Conservation (phyloP, 1,284 basidiomycete genomes). For the Papiliotrema nemorosa region DNA sequence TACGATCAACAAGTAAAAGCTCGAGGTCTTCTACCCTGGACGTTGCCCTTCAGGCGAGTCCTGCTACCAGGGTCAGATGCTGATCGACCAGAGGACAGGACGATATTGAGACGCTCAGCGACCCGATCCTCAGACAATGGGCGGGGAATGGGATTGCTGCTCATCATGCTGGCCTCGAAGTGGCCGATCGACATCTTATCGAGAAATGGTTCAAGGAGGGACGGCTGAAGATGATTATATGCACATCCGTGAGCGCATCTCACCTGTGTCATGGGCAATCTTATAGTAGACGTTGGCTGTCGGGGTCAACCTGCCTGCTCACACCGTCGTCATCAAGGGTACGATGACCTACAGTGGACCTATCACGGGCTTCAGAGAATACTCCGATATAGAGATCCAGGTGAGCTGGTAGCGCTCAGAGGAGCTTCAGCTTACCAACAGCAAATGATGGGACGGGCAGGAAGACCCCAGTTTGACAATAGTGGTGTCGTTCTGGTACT, state of each 20-base stretch:
- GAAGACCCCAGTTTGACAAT: constrained; percentile 79
- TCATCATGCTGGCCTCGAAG: constrained; percentile 56
- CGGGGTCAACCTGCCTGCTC: constrained; percentile 54
- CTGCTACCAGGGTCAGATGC: no score
- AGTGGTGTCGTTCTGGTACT: constrained; percentile 47
- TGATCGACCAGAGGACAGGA: constrained; percentile 49
- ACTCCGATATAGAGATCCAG: constrained; percentile 49
- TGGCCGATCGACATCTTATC: constrained; percentile 48
- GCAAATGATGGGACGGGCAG: constrained; percentile 59
- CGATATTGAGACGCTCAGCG: constrained; percentile 17
- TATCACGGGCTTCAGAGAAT: constrained; percentile 37
- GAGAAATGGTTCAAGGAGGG: constrained; percentile 51
- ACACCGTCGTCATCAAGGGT: constrained; percentile 50
- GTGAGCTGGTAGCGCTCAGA: constrained; percentile 17
- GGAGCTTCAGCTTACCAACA: constrained; percentile 6
- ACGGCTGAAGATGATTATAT: constrained; percentile 45
- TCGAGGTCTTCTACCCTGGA: constrained; percentile 1
- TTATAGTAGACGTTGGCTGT: constrained; percentile 52
- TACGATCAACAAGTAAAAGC: constrained; percentile 53
- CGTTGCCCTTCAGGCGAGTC: constrained; percentile 53
- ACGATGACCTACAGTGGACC: constrained; percentile 40
- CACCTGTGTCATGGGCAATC: constrained; percentile 8
- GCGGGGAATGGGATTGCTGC: constrained; percentile 50
- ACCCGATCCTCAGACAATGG: constrained; percentile 30
- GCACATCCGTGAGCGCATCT: constrained; percentile 42